Percentiles rank a stretch among this genome's conserved stretches.
Evolutionary conservation across 202 grass and related monocot genomes (phyloP).

Genomic region (Miscanthus sacchariflorus): DNA sequence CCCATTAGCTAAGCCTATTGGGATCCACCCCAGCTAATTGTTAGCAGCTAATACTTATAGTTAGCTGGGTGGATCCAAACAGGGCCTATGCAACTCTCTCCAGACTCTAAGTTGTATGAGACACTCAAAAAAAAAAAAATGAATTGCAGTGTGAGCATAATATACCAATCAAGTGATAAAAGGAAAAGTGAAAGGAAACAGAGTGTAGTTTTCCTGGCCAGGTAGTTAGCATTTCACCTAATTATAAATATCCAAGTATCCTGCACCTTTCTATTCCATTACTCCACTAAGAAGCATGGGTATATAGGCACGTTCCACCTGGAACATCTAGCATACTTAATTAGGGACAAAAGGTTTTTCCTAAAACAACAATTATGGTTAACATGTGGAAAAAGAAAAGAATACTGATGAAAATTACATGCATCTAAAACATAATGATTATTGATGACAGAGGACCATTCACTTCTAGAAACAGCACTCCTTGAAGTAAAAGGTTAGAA

Average conservation of each 20-base stretch:
- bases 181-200: background rate
- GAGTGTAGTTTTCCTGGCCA: background rate
- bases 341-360: background rate
- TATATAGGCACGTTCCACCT: background rate
- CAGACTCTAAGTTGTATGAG: slow-evolving; percentile 4
- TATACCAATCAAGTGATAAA: background rate
- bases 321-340: background rate
- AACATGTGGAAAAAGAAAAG: background rate
- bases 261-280: background rate
- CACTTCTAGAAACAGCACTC: background rate
- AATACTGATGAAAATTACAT: background rate
- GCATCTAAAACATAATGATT: background rate
- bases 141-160: background rate
- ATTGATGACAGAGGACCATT: background rate
- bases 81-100: background rate
- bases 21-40: background rate
- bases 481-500: background rate
- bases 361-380: background rate
- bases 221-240: background rate
- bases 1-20: background rate
- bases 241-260: background rate
- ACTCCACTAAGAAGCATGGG: background rate
- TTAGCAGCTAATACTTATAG: too few species aligned
- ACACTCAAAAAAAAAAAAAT: background rate
- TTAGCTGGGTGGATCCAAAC: too few species aligned